These are phyloP conservation scores for Tetrahymena elliotti DNA, from an alignment of 73 alveolate species.

Conservation along the genomic window DNA sequence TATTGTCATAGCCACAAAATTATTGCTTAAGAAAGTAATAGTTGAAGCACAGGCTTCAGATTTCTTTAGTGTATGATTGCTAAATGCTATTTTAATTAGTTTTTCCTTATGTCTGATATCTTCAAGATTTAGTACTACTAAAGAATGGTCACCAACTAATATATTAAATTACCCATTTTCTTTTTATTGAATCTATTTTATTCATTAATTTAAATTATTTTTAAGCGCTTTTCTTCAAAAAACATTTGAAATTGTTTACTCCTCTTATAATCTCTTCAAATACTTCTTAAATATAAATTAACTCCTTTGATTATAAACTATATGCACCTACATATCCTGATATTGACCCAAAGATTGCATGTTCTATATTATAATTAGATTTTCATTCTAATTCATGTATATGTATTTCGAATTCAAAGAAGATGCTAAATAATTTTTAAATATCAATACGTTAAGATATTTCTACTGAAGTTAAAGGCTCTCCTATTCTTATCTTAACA, in stretches of 20 bases:
- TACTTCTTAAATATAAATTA: conserved; percentile 33
- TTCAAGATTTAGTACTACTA: background rate
- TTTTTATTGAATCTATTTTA: background rate
- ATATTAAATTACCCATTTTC: conserved; percentile 17
- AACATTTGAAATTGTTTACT: background rate
- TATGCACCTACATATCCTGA: conserved; percentile 33
- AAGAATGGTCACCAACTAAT: conserved; percentile 10
- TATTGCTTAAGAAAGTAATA: background rate
- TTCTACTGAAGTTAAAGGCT: conserved; percentile 35
- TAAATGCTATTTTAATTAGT: background rate
- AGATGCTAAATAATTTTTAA: background rate
- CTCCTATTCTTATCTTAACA: conserved; percentile 35
- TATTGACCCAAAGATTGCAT: conserved; percentile 25
- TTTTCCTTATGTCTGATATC: background rate
- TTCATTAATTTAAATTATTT: background rate
- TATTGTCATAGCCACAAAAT: background rate
- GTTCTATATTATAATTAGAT: background rate
- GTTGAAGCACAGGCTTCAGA: background rate
- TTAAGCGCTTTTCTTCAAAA: background rate
- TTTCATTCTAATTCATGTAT: background rate
- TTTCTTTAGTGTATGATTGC: background rate
- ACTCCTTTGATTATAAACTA: background rate
- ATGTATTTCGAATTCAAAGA: background rate
- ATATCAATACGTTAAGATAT: background rate
- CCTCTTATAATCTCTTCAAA: conserved; percentile 31